Base-by-base conservation (phyloP, 2,329 filamentous ascomycete genomes). In the Exophiala viscosa region DNA sequence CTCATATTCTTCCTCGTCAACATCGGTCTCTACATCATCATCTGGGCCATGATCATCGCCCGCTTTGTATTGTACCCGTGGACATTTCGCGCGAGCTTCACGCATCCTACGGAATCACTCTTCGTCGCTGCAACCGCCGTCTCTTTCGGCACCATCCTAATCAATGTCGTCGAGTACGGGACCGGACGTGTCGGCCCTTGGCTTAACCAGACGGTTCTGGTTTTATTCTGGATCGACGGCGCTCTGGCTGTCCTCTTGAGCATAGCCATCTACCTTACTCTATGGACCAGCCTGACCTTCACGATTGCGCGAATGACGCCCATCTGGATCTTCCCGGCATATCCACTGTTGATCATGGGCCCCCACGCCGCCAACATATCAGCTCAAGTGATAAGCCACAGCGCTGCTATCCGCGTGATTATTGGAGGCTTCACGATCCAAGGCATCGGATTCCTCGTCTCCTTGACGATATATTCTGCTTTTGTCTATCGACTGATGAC, bases 401-500 rank as follows among this genome's bases (percentile, higher is more conserved):
- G 62, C 1, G 67, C 65, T 7, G 74, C 77, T 1, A 69, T 84
- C n/a, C 67, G 71, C 2, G 77, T 85, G 52, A 79, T 85, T 31
- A 68, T 85, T 35, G 80, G 79, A 5, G 82, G 81, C 9, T 78
- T 76, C 51, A 76, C 81, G 2, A 76, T 84, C 33, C 82, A 85
- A 66, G 82, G 82, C n/a, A 79, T 84, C 44, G 82, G 82, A 1
- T 85, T 84, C 62, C 67, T 85, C 59, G 78, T 85, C 39, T 79
- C 78, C 0, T 78, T 92, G 53, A 91, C 91, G 85, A 87, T 95
- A 20, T 90, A 90, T 57, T 82, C 86, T 1, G 87, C 89, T 45
- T 93, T 91, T 65, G 81, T 95, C 45, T 93, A 93, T 66, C 82
- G 89, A 28, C 77, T 95, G 23, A 93, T 93, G 88, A 92, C 88